Evolutionary conservation across 1,284 basidiomycete species (phyloP), one percentile per base, ranked within the genome.

Genomic region (Lignosus rhinocerotis): DNA sequence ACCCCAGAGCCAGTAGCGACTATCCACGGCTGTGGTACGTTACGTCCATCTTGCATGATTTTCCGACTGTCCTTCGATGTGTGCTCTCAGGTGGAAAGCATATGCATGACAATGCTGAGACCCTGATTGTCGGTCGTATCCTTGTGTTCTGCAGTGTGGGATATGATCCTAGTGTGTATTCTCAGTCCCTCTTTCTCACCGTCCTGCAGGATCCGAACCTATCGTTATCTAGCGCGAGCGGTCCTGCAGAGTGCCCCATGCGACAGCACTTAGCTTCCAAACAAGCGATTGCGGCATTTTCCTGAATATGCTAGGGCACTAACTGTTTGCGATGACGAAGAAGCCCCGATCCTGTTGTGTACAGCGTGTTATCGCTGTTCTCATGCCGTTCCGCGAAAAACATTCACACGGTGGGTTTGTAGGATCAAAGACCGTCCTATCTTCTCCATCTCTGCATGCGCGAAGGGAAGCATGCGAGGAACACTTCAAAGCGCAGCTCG

Each of bases 131-230:
- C 50, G 34, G 25, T 50, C 38, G 50, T 30, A 19, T 39, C 16
- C 42, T 17, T 4, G 32, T n/a, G 21, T n/a, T 25, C 6, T 41
- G 7, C 16, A 32, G n/a, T 6, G 38, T 30, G 48, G 48, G 21
- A 33, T 2, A 42, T 7, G n/a, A n/a, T 43, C 49, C 33, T 42
- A 5, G 49, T 49, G 39, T 38, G 45, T 33, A 44, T 44, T 3
- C 12, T 25, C 17, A 39, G 17, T 49, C 39, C 39, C 33, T 44
- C 42, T 30, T 51, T 60, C 54, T 30, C 58, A 60, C 49, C 42
- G 32, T 17, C 32, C 7, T 39, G 42, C 30, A 50, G 43, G 36
- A 34, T 48, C 45, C 43, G 51, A 34, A 32, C 48, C 25, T 53
- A 56, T 56, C 51, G 38, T 39, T 39, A 51, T 51, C 49, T 21